Percentiles rank a stretch among this genome's conserved stretches.
phyloP scores from a whole-genome alignment of 768 basidiomycete genomes.

The Boletus pseudo-olivaceus region DNA sequence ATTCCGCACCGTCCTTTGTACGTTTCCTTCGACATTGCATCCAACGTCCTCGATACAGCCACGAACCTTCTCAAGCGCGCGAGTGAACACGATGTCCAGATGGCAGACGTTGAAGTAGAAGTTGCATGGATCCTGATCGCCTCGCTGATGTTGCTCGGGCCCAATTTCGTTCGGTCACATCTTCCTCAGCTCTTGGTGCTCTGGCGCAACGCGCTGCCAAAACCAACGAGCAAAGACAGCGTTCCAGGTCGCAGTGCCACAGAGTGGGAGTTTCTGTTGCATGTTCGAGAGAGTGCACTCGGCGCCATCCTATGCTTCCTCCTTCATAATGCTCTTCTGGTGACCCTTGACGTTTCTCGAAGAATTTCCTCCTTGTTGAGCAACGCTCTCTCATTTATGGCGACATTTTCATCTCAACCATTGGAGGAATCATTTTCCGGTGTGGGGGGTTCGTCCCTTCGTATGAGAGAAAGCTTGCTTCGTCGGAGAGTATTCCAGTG shows the following conservation, averaged over 20 bases:
- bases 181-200: constrained; percentile 91
- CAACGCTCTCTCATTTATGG: constrained; percentile 88
- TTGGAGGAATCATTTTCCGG: constrained; percentile 55
- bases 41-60: constrained; percentile 88
- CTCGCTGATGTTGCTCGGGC: constrained; percentile 87
- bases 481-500: constrained; percentile 86
- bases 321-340: constrained; percentile 71
- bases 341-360: constrained; percentile 88
- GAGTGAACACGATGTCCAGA: constrained; percentile 82
- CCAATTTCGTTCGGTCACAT: constrained; percentile 90
- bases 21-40: constrained; percentile 88
- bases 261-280: constrained; percentile 90
- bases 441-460: constrained; percentile 52
- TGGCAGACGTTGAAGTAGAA: constrained; percentile 83
- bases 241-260: constrained; percentile 59
- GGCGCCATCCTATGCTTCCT: constrained; percentile 88
- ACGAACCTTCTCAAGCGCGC: constrained; percentile 86
- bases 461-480: constrained; percentile 78
- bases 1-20: constrained; percentile 88
- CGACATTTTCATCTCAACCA: constrained; percentile 71
- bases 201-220: constrained; percentile 96
- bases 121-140: constrained; percentile 93
- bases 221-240: constrained; percentile 85
- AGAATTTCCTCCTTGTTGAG: constrained; percentile 82
- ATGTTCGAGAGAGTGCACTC: constrained; percentile 86